Evolutionary conservation across 257 asterid species (phyloP).

Genomic region (Thymus mandschuricus): DNA sequence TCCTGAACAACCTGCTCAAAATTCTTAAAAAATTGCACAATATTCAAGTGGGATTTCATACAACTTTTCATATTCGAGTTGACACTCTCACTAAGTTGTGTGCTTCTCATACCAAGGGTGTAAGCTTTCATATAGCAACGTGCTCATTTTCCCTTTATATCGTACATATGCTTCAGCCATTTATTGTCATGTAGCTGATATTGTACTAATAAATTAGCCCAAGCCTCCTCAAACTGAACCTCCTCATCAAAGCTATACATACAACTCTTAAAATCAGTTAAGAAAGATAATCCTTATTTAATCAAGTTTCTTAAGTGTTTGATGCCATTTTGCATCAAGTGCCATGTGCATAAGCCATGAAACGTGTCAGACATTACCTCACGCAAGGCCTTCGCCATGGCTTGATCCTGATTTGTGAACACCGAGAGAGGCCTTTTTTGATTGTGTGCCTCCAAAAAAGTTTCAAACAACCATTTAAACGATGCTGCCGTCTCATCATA

Average conservation of each 20-base stretch:
- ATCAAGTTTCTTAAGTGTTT: background rate
- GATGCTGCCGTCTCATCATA: background rate
- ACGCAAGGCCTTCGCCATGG: background rate
- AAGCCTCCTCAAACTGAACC: background rate
- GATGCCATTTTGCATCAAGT: background rate
- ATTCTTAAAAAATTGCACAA: background rate
- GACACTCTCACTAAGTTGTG: background rate
- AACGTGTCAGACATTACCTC: background rate
- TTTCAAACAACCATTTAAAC: background rate
- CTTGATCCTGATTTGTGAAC: background rate
- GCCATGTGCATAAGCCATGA: background rate
- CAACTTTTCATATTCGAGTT: background rate
- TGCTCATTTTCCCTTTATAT: background rate
- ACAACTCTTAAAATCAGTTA: conserved; percentile 8
- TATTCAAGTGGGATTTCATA: background rate
- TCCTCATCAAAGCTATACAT: background rate
- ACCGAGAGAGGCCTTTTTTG: background rate
- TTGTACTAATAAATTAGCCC: background rate
- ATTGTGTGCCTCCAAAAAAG: background rate
- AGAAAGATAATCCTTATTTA: conserved; percentile 7
- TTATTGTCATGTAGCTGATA: background rate
- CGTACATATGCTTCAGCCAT: background rate
- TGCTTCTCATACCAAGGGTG: background rate
- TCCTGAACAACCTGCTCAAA: background rate
- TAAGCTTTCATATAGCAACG: background rate